Conservation (phyloP, 495 filamentous ascomycete genomes). For the Cladorrhinum samala region DNA sequence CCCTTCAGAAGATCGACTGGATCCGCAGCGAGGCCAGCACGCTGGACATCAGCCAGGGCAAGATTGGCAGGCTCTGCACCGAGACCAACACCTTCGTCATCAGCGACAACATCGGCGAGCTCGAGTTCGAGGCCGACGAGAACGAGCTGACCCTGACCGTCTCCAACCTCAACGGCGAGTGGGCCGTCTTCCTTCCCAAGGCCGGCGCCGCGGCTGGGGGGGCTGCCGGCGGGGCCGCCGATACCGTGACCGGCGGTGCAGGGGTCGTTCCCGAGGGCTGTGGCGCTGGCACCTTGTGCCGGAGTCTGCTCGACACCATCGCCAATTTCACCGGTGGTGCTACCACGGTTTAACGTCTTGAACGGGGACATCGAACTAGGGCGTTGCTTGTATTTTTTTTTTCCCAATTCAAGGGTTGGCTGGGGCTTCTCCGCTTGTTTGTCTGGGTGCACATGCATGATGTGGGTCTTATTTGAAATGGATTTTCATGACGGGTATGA, state of each 20-base stretch:
- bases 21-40: slow-evolving; percentile 26
- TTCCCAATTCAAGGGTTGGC: too few species aligned
- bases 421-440: too few species aligned
- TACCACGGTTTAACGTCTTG: too few species aligned
- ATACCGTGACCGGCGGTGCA: slow-evolving; percentile 4
- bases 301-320: neutral
- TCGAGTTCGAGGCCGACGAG: slow-evolving; percentile 41
- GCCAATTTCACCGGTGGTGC: neutral
- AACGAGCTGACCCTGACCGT: slow-evolving; percentile 34
- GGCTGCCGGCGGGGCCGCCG: neutral
- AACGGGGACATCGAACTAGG: too few species aligned
- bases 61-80: slow-evolving; percentile 27
- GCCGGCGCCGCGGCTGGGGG: slow-evolving; percentile 11
- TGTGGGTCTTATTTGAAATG: too few species aligned
- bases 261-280: slow-evolving; percentile 11
- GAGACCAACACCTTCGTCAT: slow-evolving; percentile 32
- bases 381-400: too few species aligned
- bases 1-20: slow-evolving; percentile 36
- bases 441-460: too few species aligned
- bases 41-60: slow-evolving; percentile 28
- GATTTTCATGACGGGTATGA: too few species aligned
- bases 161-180: slow-evolving; percentile 31
- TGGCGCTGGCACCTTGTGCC: slow-evolving; percentile 6
- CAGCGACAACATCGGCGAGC: slow-evolving; percentile 30
- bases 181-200: slow-evolving; percentile 31